Evolutionary conservation across 148 eudicot species (phyloP).

Genomic region (Diospyros lotus): DNA sequence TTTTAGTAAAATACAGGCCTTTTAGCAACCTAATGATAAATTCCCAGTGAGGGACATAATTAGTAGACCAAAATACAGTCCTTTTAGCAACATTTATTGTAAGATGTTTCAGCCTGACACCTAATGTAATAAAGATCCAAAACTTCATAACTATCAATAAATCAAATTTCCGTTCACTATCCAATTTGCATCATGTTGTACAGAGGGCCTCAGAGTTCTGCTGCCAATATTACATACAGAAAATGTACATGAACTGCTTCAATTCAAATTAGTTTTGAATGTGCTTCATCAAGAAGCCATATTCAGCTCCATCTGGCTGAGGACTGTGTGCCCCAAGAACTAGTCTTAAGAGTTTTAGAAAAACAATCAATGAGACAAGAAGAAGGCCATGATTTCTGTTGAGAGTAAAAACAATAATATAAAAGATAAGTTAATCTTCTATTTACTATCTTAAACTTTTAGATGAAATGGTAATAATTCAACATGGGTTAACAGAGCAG

Average conservation of each 20-base stretch:
- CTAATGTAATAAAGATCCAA: neutral
- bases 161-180: neutral
- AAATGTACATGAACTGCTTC: no score
- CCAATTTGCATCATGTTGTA: neutral
- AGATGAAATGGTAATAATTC: no score
- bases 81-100: neutral
- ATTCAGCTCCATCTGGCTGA: no score
- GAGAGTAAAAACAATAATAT: no score
- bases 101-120: neutral
- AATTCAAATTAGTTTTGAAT: neutral
- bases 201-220: neutral
- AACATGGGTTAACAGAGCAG: no score
- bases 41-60: neutral
- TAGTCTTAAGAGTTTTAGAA: no score
- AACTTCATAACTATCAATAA: neutral
- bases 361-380: no score
- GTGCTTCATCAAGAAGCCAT: neutral
- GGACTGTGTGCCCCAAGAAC: no score
- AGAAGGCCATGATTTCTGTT: no score
- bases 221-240: neutral
- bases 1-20: no score
- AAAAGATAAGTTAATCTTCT: no score
- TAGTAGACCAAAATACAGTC: neutral
- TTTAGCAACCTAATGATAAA: neutral
- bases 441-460: no score